These are phyloP conservation scores for Salvia rosmarinus DNA, from an alignment of 257 asterid species.

Conservation along the genomic window DNA sequence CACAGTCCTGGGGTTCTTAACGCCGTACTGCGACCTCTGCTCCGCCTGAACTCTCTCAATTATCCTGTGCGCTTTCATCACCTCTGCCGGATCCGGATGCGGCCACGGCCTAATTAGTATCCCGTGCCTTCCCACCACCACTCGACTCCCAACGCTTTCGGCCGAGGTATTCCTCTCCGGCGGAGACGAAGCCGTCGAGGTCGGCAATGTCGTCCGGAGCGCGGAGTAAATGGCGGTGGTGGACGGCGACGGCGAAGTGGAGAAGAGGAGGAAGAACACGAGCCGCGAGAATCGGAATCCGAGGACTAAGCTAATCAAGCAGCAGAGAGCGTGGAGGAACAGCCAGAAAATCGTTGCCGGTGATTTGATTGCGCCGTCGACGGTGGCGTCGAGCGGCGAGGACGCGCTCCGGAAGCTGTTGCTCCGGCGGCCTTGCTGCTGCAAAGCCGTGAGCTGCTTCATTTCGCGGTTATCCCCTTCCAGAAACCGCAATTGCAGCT, in stretches of 20 bases:
- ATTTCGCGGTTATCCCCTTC: conserved; percentile 26
- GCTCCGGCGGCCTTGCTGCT: conserved; percentile 85
- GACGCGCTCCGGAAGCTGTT: conserved; percentile 70
- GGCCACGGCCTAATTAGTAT: conserved; percentile 97
- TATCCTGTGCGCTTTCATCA: conserved; percentile 84
- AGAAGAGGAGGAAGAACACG: conserved; percentile 69
- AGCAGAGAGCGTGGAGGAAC: conserved; percentile 72
- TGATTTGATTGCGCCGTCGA: conserved; percentile 66
- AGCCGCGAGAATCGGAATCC: conserved; percentile 95
- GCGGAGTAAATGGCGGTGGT: conserved; percentile 50
- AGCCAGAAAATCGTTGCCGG: conserved; percentile 84
- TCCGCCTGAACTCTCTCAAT: conserved; percentile 87
- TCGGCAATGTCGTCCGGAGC: conserved; percentile 29
- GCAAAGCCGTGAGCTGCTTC: conserved; percentile 87
- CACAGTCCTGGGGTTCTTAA: conserved; percentile 72
- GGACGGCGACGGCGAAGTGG: conserved; percentile 52
- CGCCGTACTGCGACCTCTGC: conserved; percentile 82
- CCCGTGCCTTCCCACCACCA: conserved; percentile 97
- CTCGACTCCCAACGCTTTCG: conserved; percentile 52
- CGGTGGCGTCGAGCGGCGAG: conserved; percentile 65
- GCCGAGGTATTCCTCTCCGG: conserved; percentile 44
- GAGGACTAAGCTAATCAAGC: conserved; percentile 81
- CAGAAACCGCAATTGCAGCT: conserved; percentile 22
- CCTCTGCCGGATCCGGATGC: conserved; percentile 95
- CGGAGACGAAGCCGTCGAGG: conserved; percentile 21